Base-by-base conservation (phyloP, 2,329 filamentous ascomycete genomes). In the Ophiostoma perfectum region DNA sequence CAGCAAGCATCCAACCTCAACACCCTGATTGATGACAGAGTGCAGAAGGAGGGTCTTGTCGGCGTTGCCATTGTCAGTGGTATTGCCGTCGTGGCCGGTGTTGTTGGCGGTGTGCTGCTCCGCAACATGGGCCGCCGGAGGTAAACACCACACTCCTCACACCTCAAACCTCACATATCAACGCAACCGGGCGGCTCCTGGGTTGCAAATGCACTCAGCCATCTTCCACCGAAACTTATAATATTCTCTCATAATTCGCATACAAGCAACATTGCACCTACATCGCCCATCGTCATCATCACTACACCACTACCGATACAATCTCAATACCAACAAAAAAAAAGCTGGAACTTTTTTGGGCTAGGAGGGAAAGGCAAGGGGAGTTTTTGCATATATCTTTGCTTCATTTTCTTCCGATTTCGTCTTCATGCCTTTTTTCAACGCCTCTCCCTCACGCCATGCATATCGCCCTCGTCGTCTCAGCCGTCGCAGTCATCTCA, bases 51-150 rank as follows among this genome's bases (percentile, higher is more conserved):
- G 80, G 95, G 95, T 0, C 79, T 99, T 71, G 86, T 98, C 81
- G 95, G 95, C 62, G 93, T 97, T 69, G 95, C 95, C 60, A 98
- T 99, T 77, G 87, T 98, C 60, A 94, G 94, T 71, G 94, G 95
- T 44, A 86, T 98, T 68, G 93, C 94, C 67, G 89, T 98, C 71
- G 94, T 92, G 2, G 95, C 93, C 2, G 95, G 94, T n/a, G 88
- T 97, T 16, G 88, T 98, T 16, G 95, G 94, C 45, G 93, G 92
- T 14, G 86, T 98, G 75, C 78, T 99, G 72, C 85, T 98, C 77
- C 90, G 87, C 79, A 91, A 92, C 71, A 79, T 90, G 70, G 85
- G 88, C 72, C 87, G 87, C 79, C 88, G 80, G 77, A 81, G 83
- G 75, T 86, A 75, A 74, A 42, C 45, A 8, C n/a, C n/a, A 27